Percentiles rank a stretch among this genome's conserved stretches.
Conservation (phyloP, 2,329 filamentous ascomycete genomes). For the Colletotrichum coccodes region DNA sequence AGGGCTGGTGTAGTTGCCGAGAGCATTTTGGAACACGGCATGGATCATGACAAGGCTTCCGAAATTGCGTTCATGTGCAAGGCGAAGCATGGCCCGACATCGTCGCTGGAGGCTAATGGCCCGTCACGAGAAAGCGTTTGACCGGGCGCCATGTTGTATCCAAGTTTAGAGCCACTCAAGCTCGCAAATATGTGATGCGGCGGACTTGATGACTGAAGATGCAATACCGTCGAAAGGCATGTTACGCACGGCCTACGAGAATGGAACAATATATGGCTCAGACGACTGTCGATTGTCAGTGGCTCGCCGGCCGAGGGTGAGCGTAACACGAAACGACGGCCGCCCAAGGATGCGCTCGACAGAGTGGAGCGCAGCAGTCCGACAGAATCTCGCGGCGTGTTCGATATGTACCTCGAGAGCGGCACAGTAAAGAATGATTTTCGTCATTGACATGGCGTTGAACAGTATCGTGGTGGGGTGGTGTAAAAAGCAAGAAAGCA, state of each 20-base stretch:
- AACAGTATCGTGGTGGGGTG: background rate
- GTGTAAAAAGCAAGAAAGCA: background rate
- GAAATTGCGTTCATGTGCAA: background rate
- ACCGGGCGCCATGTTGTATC: background rate
- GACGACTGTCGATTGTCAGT: background rate
- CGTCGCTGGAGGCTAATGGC: background rate
- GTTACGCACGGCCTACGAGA: too few species aligned
- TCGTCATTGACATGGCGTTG: background rate
- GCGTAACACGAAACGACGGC: background rate
- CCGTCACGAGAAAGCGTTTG: background rate
- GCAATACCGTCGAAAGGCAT: too few species aligned
- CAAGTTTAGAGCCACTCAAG: background rate
- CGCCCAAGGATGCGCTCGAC: background rate
- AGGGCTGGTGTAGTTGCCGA: background rate
- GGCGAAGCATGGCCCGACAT: background rate
- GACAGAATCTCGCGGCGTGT: background rate
- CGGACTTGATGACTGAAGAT: background rate
- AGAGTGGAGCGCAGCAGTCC: background rate
- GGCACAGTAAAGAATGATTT: background rate
- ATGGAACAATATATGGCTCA: too few species aligned
- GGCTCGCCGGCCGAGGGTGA: background rate
- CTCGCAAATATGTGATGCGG: background rate
- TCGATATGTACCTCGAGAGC: background rate
- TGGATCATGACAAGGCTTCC: background rate
- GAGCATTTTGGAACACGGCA: background rate